Evolutionary conservation across 805 yeast species (phyloP).

Genomic region (Pichia kluyveri): DNA sequence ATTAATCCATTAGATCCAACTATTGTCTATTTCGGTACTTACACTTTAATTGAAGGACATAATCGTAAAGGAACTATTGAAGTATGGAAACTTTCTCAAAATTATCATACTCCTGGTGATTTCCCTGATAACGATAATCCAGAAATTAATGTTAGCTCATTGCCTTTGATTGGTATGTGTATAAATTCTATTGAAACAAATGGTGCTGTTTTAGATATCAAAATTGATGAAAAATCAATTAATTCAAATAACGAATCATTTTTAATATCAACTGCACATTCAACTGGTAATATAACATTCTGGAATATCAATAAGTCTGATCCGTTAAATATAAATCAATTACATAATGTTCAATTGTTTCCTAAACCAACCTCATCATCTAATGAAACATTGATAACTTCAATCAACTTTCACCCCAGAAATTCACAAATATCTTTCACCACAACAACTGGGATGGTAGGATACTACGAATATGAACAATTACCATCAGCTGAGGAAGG

Average conservation of each 20-base stretch:
- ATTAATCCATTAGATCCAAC: slow-evolving; percentile 42
- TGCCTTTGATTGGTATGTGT: neutral
- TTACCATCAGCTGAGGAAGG: slow-evolving; percentile 11
- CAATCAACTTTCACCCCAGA: slow-evolving; percentile 48
- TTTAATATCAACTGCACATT: slow-evolving; percentile 57
- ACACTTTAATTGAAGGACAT: slow-evolving; percentile 56
- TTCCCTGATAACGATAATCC: slow-evolving; percentile 4
- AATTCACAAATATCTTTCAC: slow-evolving; percentile 41
- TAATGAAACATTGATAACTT: slow-evolving; percentile 45
- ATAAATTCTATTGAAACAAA: slow-evolving; percentile 26
- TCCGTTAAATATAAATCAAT: slow-evolving; percentile 11
- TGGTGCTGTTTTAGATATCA: slow-evolving; percentile 72
- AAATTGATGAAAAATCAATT: slow-evolving; percentile 39
- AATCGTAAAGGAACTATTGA: slow-evolving; percentile 56
- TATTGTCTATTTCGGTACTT: slow-evolving; percentile 66
- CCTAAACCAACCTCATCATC: slow-evolving; percentile 23
- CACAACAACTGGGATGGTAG: slow-evolving; percentile 57
- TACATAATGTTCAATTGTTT: slow-evolving; percentile 35
- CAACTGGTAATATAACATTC: slow-evolving; percentile 62
- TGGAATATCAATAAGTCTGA: slow-evolving; percentile 41
- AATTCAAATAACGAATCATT: slow-evolving; percentile 26
- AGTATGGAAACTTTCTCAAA: slow-evolving; percentile 21
- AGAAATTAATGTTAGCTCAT: neutral
- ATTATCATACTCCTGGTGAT: neutral
- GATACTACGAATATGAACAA: slow-evolving; percentile 12